These are phyloP conservation scores for Pseudogymnoascus sp. DNA, from an alignment of 2,329 filamentous ascomycete genomes.

Conservation along the genomic window DNA sequence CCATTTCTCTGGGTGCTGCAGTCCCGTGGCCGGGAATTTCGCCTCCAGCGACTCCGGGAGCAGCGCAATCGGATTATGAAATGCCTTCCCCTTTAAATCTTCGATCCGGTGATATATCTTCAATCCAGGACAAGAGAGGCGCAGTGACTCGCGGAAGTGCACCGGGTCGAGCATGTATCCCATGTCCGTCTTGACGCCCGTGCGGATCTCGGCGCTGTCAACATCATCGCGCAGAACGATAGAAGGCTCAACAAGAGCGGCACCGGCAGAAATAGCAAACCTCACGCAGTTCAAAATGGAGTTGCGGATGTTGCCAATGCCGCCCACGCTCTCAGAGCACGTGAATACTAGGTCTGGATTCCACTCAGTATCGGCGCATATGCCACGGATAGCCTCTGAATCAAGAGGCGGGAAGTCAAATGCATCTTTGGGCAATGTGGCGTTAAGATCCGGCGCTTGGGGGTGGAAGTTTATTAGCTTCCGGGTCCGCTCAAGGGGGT, in stretches of 20 bases:
- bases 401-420: slow-evolving; percentile 33
- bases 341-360: slow-evolving; percentile 31
- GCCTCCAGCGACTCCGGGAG: slow-evolving; percentile 19
- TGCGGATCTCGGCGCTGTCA: slow-evolving; percentile 22
- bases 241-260: slow-evolving; percentile 30
- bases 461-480: not conserved
- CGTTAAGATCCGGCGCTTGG: not conserved
- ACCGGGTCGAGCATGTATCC: slow-evolving; percentile 23
- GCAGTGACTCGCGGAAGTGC: slow-evolving; percentile 22
- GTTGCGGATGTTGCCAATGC: slow-evolving; percentile 34
- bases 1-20: slow-evolving; percentile 21
- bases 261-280: slow-evolving; percentile 33
- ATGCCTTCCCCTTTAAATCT: slow-evolving; percentile 11
- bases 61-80: slow-evolving; percentile 18
- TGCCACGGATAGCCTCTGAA: slow-evolving; percentile 28
- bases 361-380: slow-evolving; percentile 29
- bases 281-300: slow-evolving; percentile 35
- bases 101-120: slow-evolving; percentile 19
- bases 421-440: slow-evolving; percentile 13
- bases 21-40: slow-evolving; percentile 17
- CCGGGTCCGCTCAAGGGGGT: not conserved
- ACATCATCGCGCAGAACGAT: slow-evolving; percentile 30
- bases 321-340: slow-evolving; percentile 33
- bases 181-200: slow-evolving; percentile 14
- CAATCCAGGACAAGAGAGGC: slow-evolving; percentile 22